phyloP scores from a whole-genome alignment of 1,139 yeast genomes.

The Protomyces macrosporus region DNA sequence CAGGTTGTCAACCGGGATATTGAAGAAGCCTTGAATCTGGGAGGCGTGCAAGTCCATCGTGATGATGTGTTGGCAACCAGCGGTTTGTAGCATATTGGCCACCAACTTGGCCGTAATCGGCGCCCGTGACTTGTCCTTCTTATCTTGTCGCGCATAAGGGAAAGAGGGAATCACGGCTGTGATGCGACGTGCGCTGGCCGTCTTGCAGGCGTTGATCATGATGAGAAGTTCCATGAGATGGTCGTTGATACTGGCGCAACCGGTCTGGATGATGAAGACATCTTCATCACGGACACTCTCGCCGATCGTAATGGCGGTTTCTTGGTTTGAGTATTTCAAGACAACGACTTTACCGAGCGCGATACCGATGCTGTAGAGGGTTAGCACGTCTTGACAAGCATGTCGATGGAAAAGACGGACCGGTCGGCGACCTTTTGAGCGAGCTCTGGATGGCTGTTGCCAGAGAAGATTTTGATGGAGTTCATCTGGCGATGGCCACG shows the following conservation, averaged over 20 bases:
- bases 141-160: conserved; percentile 94
- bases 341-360: conserved; percentile 28
- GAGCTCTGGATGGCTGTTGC: conserved; percentile 30
- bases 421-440: conserved; percentile 29
- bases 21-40: conserved; percentile 95
- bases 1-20: conserved; percentile 94
- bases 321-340: conserved; percentile 60
- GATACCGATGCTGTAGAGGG: conserved; percentile 27
- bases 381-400: background rate
- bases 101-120: conserved; percentile 93
- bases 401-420: conserved; percentile 1
- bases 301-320: conserved; percentile 93
- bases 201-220: conserved; percentile 88
- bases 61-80: conserved; percentile 94
- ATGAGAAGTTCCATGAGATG: conserved; percentile 81
- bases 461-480: conserved; percentile 30
- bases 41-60: conserved; percentile 98
- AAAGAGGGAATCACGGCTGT: conserved; percentile 93
- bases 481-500: conserved; percentile 4
- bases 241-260: conserved; percentile 75
- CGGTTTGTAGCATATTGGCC: conserved; percentile 80
- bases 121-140: conserved; percentile 93
- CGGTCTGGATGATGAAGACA: conserved; percentile 63
- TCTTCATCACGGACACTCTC: conserved; percentile 97
- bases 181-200: conserved; percentile 72